Percentiles rank a stretch among this genome's conserved stretches.
phyloP scores from a whole-genome alignment of 306 rosid species.

The Begonia fuchsioides region DNA sequence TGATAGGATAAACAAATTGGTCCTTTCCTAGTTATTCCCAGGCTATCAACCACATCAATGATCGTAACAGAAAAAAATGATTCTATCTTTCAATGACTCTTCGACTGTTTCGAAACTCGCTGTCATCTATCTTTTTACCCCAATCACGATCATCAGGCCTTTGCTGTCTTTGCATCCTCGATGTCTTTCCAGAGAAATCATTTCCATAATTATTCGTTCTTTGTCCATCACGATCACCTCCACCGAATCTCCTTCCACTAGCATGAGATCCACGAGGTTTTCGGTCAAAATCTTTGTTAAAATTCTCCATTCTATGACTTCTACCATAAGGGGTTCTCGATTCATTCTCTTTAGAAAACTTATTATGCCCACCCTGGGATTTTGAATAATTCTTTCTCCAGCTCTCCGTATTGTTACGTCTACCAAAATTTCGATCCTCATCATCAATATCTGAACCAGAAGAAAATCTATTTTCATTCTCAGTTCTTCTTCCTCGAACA shows the following conservation, averaged over 20 bases:
- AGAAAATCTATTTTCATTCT: slow-evolving; percentile 9
- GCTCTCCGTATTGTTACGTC: slow-evolving; percentile 10
- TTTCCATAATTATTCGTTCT: slow-evolving; percentile 22
- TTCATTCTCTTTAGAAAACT: slow-evolving; percentile 14
- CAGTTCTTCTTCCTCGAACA: slow-evolving; percentile 18
- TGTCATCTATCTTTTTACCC: slow-evolving; percentile 24
- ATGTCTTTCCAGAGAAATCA: slow-evolving; percentile 10
- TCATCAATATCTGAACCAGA: slow-evolving; percentile 25
- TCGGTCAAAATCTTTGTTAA: slow-evolving; percentile 32
- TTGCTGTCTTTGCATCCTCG: slow-evolving; percentile 20
- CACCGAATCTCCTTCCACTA: slow-evolving; percentile 21
- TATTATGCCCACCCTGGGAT: slow-evolving; percentile 12
- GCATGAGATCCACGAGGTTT: slow-evolving; percentile 21
- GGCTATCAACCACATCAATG: too few species aligned
- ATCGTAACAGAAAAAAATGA: too few species aligned
- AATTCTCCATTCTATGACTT: slow-evolving; percentile 25
- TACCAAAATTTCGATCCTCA: slow-evolving; percentile 8
- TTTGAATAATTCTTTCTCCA: slow-evolving; percentile 6
- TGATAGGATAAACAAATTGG: too few species aligned
- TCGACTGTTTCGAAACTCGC: slow-evolving; percentile 52
- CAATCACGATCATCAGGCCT: slow-evolving; percentile 15
- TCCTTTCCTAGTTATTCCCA: too few species aligned
- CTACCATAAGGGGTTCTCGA: slow-evolving; percentile 26
- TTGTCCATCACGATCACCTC: slow-evolving; percentile 17
- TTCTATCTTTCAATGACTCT: slow-evolving; percentile 71